Base-by-base conservation (phyloP, 2,329 filamentous ascomycete species). In the Sordariomycetes sp. region DNA sequence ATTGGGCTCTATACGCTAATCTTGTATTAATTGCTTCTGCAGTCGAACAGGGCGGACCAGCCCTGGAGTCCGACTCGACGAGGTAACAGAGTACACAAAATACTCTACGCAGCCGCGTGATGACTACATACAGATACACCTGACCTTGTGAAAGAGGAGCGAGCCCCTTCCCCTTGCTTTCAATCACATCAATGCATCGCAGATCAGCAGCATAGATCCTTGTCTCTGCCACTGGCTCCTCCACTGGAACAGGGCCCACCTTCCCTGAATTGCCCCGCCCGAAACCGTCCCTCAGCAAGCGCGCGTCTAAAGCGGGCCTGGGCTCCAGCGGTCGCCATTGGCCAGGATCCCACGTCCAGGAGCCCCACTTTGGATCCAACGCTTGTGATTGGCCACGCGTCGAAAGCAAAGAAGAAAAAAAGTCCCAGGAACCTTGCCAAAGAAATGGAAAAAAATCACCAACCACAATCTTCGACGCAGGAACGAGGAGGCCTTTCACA, bases 231-330 rank as follows among this genome's bases (percentile, higher is more conserved):
- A 46, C 40, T n/a, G 40, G 40, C 40, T 7, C 6, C 16, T n/a
- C 40, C 37, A 46, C 16, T 6, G 40, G 40, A n/a, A n/a, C 40
- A n/a, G 40, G n/a, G 16, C 8, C n/a, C 40, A 46, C 18, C 37
- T n/a, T n/a, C 8, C 16, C 14, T n/a, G 32, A 24, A 20, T 22
- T 18, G 32, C 25, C 20, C 28, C 53, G 11, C 24, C 32, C 40
- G 32, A 20, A 50, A 43, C 37, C 43, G 34, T 60, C 55, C 56
- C 46, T 59, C 58, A 60, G 58, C 65, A 68, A 68, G 66, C 66
- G 66, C 66, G 66, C 66, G 66, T 67, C 60, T 67, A 68, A 52
- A 32, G 43, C 25, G 43, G 55, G 25, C n/a, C 43, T 55, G 40
- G 22, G 18, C 28, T 55, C 22, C 40, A 40, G 53, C 40, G 55